Base-by-base conservation (phyloP, 129 eudicot genomes). In the Tagetes patula region DNA sequence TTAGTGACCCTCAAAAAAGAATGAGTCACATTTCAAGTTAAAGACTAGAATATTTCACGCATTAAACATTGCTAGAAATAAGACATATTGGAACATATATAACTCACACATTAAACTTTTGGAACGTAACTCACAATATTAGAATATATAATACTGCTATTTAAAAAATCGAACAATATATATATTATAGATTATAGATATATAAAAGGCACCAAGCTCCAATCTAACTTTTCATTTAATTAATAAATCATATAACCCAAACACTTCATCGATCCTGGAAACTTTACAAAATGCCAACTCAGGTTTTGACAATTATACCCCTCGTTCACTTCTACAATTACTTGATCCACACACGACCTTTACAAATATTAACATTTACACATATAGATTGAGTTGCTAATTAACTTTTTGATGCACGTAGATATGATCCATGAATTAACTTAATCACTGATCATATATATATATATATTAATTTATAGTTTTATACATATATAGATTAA, bases 281-380 rank as follows among this genome's bases (percentile, higher is more conserved):
- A 71, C 67, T 72, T 72, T 77, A 77, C 85, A 82, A 42, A 71
- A 74, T 67, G 70, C 77, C 61, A 76, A 64, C 65, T 85, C 73
- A 77, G 79, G 79, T 62, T 68, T 80, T 69, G 70, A 62, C 58
- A 36, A 55, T 32, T 41, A 67, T 33, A 69, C 8, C 13, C 80
- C 13, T 76, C 58, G 38, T 78, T 6, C 8, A 48, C 45, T 49
- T 49, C 38, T 36, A 67, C 75, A 54, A 67, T 8, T 34, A 60
- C 41, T 27, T 36, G 27, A 20, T 20, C 27, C 27, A 20, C 27
- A 20, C 27, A 20, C 9, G 2, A 59, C 33, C 42, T 65, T 53
- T 42, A 43, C 54, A 37, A 5, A 58, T 13, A 36, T 61, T 6
- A n/a, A 14, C 7, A 54, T 54, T 5, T 41, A 54, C 20, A 59